Base-by-base conservation (phyloP, 1,284 basidiomycete species). In the Melampsora abietis-canadensis region DNA sequence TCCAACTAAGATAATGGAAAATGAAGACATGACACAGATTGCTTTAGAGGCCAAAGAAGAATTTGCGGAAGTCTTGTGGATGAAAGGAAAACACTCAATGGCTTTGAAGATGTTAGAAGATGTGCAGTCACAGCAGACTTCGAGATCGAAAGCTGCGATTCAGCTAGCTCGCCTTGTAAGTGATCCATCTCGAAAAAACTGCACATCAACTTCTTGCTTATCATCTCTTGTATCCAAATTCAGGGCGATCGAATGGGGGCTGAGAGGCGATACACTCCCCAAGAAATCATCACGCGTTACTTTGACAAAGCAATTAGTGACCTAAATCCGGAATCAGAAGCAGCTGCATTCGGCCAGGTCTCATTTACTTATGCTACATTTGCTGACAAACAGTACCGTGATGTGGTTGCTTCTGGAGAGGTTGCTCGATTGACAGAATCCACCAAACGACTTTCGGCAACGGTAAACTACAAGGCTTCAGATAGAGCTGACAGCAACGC, bases 1-100 rank as follows among this genome's bases (percentile, higher is more conserved):
- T 17, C 86, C 88, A 37, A 91, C 92, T 0, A 88, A 90, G 78
- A 84, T 84, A 59, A 83, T 95, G 24, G 87, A 88, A 76, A 80
- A 79, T 0, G 76, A 75, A 12, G 65, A 78, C 44, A 72, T n/a
- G 76, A 76, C 31, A 61, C n/a, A 72, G 0, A 66, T 76, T 15
- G 63, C 74, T 12, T 84, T 88, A 17, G 84, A 87, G 34, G 85
- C 90, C n/a, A 86, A 86, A 0, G 85, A 88, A 79, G 94, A 97
- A 81, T 92, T 92, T 78, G 90, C 94, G 2, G 87, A 89, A 72
- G 92, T 97, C 6, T 85, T 98, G 14, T 98, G 95, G 93, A 83
- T 87, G 4, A 90, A 92, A 78, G 87, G 88, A 47, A 93, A 98
- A 80, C 90, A 92, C 78, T 87, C 88, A 69, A 83, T 90, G 0